Conservation (phyloP, 441 rosid genomes). For the Viola pubescens region DNA sequence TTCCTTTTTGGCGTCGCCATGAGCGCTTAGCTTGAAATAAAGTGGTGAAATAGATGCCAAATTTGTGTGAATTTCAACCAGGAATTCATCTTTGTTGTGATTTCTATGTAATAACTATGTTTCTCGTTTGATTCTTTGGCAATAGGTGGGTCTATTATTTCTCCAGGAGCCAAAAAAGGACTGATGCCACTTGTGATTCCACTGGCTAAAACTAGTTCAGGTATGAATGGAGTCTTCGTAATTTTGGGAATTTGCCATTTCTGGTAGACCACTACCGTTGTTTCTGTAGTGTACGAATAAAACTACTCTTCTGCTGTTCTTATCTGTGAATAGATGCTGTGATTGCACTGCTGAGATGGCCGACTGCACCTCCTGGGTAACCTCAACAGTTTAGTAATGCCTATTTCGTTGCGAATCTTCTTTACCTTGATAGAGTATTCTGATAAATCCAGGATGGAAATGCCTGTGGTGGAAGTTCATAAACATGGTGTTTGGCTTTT, state of each 20-base stretch:
- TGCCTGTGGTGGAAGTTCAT: conserved; percentile 83
- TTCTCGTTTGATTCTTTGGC: conserved; percentile 8
- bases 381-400: conserved; percentile 10
- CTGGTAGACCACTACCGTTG: background rate
- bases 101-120: no score
- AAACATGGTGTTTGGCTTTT: conserved; percentile 75
- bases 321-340: conserved; percentile 35
- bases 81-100: no score
- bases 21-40: no score
- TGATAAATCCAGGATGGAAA: conserved; percentile 57
- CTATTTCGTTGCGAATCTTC: conserved; percentile 9
- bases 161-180: conserved; percentile 79
- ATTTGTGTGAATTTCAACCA: no score
- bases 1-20: no score
- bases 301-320: conserved; percentile 17
- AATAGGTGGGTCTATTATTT: conserved; percentile 55
- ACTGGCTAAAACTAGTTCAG: conserved; percentile 48
- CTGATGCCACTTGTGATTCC: conserved; percentile 73
- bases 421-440: conserved; percentile 16
- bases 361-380: conserved; percentile 75
- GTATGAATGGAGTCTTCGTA: conserved; percentile 24
- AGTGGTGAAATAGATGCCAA: no score
- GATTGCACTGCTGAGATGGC: conserved; percentile 80
- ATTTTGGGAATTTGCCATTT: conserved; percentile 8
- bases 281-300: no score